Percentiles rank a stretch among this genome's conserved stretches.
Evolutionary conservation across 805 yeast species (phyloP).

Genomic region (Saccharomycopsis amapae): DNA sequence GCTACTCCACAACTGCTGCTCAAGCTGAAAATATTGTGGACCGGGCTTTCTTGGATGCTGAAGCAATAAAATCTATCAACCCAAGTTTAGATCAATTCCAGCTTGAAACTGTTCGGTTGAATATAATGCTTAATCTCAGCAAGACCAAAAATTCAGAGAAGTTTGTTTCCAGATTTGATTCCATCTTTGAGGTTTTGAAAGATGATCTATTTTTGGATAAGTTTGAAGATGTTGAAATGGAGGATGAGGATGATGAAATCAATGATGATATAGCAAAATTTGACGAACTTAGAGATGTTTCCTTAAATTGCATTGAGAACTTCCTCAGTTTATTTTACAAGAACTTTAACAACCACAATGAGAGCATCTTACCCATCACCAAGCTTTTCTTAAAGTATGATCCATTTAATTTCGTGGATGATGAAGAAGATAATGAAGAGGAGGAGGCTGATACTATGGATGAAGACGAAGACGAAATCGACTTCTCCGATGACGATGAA

Average conservation of each 20-base stretch:
- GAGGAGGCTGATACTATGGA: constrained; percentile 3
- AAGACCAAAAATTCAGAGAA: constrained; percentile 1
- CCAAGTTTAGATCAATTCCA: constrained; percentile 1
- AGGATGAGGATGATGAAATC: constrained; percentile 3
- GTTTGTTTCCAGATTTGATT: constrained; percentile 5
- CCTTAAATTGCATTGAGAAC: constrained; percentile 16
- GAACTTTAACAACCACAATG: background rate
- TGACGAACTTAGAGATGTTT: constrained; percentile 17
- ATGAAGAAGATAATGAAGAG: constrained; percentile 12
- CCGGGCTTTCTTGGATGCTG: constrained; percentile 5
- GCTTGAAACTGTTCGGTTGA: constrained; percentile 13
- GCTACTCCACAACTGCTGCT: background rate
- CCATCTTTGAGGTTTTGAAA: constrained; percentile 10
- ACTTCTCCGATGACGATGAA: constrained; percentile 14
- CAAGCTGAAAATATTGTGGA: constrained; percentile 4
- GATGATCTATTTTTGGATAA: constrained; percentile 10
- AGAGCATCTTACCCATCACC: constrained; percentile 1
- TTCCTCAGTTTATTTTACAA: background rate
- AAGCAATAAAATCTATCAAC: constrained; percentile 1
- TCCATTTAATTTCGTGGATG: constrained; percentile 11
- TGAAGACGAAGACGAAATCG: constrained; percentile 12
- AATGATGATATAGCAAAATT: constrained; percentile 13
- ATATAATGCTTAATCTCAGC: constrained; percentile 9
- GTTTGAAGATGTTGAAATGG: constrained; percentile 1
- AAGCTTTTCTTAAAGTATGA: constrained; percentile 16